A percentile compares a stretch with the other conserved stretches of the same genome.
phyloP scores from a whole-genome alignment of 108 stramenopile species.

The Cylindrotheca fusiformis region DNA sequence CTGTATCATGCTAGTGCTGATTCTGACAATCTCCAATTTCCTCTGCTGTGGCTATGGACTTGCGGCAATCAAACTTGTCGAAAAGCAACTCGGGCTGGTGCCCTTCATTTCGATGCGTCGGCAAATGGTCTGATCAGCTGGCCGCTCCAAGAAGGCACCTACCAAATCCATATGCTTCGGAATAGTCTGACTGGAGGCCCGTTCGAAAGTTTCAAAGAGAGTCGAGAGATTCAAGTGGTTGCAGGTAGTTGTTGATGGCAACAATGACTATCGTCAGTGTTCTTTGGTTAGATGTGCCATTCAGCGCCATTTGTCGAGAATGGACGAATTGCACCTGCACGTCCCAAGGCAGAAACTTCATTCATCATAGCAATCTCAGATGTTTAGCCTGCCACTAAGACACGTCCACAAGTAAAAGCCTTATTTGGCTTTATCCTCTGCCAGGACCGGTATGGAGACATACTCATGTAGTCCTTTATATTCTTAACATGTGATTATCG shows the following conservation, averaged over 20 bases:
- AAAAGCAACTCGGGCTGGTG: neutral
- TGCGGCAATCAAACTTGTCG: constrained; percentile 5
- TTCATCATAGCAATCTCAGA: too few species aligned
- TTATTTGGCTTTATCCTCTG: too few species aligned
- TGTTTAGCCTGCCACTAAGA: too few species aligned
- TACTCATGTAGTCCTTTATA: too few species aligned
- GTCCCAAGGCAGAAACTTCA: too few species aligned
- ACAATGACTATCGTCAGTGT: too few species aligned
- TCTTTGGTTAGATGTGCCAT: too few species aligned
- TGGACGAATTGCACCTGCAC: too few species aligned
- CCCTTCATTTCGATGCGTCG: neutral
- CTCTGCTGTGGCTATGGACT: neutral
- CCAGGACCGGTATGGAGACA: too few species aligned
- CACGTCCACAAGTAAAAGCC: too few species aligned
- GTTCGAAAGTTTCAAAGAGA: neutral
- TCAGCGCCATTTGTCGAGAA: too few species aligned
- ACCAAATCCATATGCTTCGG: constrained; percentile 4
- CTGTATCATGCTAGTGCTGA: constrained; percentile 7
- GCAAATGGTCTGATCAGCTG: neutral
- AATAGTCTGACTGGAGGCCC: neutral
- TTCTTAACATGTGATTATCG: too few species aligned
- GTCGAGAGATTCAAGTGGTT: neutral
- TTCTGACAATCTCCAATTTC: neutral
- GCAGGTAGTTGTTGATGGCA: neutral
- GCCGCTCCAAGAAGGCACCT: neutral